phyloP scores from a whole-genome alignment of 2,329 filamentous ascomycete genomes.

The Ceratocystis eucalypticola region DNA sequence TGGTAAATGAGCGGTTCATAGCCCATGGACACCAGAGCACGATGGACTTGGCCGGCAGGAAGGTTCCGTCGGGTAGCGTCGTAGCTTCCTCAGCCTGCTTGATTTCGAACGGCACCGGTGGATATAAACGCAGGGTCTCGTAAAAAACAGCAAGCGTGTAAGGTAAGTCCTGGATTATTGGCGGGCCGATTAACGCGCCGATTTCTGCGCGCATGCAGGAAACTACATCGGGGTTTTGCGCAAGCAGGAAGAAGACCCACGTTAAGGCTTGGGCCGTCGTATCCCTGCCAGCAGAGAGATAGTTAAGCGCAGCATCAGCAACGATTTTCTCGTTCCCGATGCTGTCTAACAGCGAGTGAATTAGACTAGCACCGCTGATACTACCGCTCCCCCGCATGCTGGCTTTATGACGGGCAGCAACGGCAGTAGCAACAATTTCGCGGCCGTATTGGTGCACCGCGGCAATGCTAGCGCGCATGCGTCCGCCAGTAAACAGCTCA shows the following conservation, averaged over 20 bases:
- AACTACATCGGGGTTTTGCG: conserved; percentile 34
- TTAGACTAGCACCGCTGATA: conserved; percentile 35
- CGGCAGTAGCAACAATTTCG: conserved; percentile 42
- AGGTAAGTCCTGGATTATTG: conserved; percentile 33
- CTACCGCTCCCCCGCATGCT: conserved; percentile 12
- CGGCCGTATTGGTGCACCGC: conserved; percentile 43
- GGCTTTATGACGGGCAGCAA: conserved; percentile 26
- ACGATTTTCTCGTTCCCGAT: conserved; percentile 43
- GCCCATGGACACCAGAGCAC: conserved; percentile 53
- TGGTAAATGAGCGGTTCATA: conserved; percentile 43
- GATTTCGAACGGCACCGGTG: conserved; percentile 53
- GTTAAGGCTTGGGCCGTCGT: conserved; percentile 52
- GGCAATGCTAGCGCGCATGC: conserved; percentile 36
- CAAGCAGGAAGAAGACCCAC: conserved; percentile 49
- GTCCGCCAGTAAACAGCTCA: conserved; percentile 37
- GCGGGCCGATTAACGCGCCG: conserved; percentile 20
- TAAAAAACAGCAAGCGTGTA: conserved; percentile 50
- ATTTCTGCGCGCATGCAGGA: conserved; percentile 34
- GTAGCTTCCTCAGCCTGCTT: conserved; percentile 42
- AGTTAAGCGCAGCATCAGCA: conserved; percentile 52
- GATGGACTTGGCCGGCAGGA: conserved; percentile 39
- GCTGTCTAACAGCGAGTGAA: conserved; percentile 45
- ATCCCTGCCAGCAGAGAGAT: conserved; percentile 50
- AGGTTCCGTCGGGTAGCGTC: conserved; percentile 47
- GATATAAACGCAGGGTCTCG: conserved; percentile 47